Evolutionary conservation across 768 basidiomycete species (phyloP).

Genomic region (Fistulinella prunicolor): DNA sequence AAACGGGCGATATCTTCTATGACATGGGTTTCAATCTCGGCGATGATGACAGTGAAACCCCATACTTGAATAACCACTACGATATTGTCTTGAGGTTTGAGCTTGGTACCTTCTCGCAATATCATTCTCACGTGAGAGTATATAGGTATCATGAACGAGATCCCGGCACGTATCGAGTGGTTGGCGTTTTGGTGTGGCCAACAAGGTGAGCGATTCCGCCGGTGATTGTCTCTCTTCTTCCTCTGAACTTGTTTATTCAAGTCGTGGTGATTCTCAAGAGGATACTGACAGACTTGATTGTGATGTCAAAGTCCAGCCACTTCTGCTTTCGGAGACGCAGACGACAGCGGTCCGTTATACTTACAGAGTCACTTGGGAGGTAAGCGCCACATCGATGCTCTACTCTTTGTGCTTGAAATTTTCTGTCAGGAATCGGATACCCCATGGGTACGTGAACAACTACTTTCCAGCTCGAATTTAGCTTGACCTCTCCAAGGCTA

Average conservation of each 20-base stretch:
- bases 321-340: slow-evolving; percentile 59
- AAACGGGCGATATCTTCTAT: slow-evolving; percentile 83
- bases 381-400: slow-evolving; percentile 34
- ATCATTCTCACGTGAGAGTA: slow-evolving; percentile 9
- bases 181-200: slow-evolving; percentile 90
- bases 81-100: slow-evolving; percentile 74
- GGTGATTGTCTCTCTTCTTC: not conserved
- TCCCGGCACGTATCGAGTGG: slow-evolving; percentile 74
- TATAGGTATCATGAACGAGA: slow-evolving; percentile 77
- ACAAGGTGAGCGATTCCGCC: slow-evolving; percentile 33
- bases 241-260: slow-evolving; percentile 27
- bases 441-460: slow-evolving; percentile 57
- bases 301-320: slow-evolving; percentile 41
- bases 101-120: not conserved
- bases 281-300: slow-evolving; percentile 45
- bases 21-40: slow-evolving; percentile 96
- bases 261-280: slow-evolving; percentile 62
- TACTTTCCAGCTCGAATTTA: not conserved
- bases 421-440: slow-evolving; percentile 72
- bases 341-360: slow-evolving; percentile 75
- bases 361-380: slow-evolving; percentile 86
- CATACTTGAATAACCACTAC: slow-evolving; percentile 90
- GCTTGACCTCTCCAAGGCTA: slow-evolving; percentile 54
- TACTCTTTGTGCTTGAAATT: slow-evolving; percentile 2
- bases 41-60: slow-evolving; percentile 58